Conservation (phyloP, 2,329 filamentous ascomycete species). For the Colletotrichum sp. region DNA sequence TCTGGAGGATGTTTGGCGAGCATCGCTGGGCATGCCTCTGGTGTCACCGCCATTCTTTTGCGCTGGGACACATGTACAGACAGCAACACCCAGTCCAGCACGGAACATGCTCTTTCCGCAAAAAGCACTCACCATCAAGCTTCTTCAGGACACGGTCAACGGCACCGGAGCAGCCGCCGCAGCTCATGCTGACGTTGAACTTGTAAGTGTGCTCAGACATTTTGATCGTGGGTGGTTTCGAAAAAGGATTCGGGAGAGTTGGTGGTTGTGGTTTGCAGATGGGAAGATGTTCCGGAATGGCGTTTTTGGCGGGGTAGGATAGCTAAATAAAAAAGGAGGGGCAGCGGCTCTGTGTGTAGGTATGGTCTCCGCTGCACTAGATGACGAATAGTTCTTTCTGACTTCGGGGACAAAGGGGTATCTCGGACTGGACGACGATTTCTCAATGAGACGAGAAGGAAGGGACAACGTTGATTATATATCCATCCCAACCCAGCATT, state of each 20-base stretch:
- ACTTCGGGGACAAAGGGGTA: background rate
- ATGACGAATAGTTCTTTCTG: background rate
- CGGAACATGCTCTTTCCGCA: background rate
- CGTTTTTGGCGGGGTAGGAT: conserved; percentile 20
- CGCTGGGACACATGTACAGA: background rate
- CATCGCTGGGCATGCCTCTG: background rate
- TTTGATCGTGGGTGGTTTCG: conserved; percentile 28
- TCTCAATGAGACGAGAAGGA: background rate
- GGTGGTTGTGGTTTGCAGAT: background rate
- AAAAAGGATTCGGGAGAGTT: background rate
- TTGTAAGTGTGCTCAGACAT: conserved; percentile 93
- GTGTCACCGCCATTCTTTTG: background rate
- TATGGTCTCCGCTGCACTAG: background rate
- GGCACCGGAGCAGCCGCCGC: conserved; percentile 94
- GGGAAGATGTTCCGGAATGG: conserved; percentile 6
- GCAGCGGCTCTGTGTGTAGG: background rate
- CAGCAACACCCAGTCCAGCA: background rate
- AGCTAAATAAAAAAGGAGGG: conserved; percentile 7
- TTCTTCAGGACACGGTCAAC: conserved; percentile 91
- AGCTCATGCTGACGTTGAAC: conserved; percentile 94
- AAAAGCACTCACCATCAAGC: conserved; percentile 73
- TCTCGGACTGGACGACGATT: background rate
- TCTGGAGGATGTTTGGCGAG: background rate
- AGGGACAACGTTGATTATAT: conserved; percentile 7
- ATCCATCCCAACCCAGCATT: conserved; percentile 5